These are phyloP conservation scores for Sugiyamaella pinicola DNA, from an alignment of 1,139 yeast species.

Conservation along the genomic window DNA sequence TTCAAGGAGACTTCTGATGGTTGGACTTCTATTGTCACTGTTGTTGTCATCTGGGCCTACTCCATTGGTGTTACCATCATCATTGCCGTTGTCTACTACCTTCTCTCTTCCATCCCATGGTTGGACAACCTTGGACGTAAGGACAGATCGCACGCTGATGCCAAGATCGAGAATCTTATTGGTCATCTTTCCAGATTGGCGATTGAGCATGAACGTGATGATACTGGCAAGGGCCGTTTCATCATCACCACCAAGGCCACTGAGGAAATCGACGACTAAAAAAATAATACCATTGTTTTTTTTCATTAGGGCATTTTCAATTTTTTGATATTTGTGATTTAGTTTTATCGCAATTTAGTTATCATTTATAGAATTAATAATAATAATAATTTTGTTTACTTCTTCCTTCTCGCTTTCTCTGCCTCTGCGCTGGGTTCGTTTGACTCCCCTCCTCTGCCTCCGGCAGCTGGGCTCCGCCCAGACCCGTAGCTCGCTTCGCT, in stretches of 20 bases:
- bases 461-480: conserved; percentile 1
- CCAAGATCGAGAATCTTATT: conserved; percentile 43
- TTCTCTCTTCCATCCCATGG: conserved; percentile 49
- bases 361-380: conserved; percentile 16
- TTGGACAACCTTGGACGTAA: conserved; percentile 42
- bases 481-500: neutral
- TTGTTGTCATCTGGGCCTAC: conserved; percentile 91
- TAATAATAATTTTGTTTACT: conserved; percentile 5
- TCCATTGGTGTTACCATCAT: conserved; percentile 95
- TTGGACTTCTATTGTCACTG: conserved; percentile 95
- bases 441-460: too few relatives aligned
- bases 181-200: conserved; percentile 44
- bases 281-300: conserved; percentile 8
- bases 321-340: conserved; percentile 17
- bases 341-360: conserved; percentile 9
- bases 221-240: conserved; percentile 40
- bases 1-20: conserved; percentile 56
- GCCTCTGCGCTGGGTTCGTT: too few relatives aligned
- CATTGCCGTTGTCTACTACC: conserved; percentile 95
- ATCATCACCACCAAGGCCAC: conserved; percentile 40
- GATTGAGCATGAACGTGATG: conserved; percentile 43
- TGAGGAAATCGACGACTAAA: conserved; percentile 43
- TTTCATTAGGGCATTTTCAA: conserved; percentile 13
- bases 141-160: conserved; percentile 39
- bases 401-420: too few relatives aligned